Evolutionary conservation across 1,139 yeast species (phyloP).

Genomic region (Dujonia santamariae): DNA sequence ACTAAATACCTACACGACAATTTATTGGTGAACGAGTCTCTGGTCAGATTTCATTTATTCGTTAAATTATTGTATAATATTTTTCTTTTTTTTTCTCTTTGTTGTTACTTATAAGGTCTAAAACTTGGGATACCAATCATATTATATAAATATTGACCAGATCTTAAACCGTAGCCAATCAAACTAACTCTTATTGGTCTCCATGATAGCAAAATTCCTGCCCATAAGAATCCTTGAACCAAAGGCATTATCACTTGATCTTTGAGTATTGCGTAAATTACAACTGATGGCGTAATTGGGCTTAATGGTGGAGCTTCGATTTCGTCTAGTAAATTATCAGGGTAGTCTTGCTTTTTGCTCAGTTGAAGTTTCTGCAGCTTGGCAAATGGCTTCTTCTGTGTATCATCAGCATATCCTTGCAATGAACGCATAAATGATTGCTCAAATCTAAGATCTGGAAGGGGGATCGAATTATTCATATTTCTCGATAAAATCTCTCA

Average conservation of each 20-base stretch:
- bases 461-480: constrained; percentile 19
- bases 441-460: constrained; percentile 71
- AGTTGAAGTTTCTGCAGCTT: constrained; percentile 11
- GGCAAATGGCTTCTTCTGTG: constrained; percentile 4
- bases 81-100: too few relatives aligned
- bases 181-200: constrained; percentile 28
- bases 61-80: too few relatives aligned
- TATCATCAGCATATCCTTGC: constrained; percentile 26
- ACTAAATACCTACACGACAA: too few relatives aligned
- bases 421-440: constrained; percentile 54
- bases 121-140: constrained; percentile 22
- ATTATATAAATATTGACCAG: constrained; percentile 27
- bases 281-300: constrained; percentile 44
- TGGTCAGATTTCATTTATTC: too few relatives aligned
- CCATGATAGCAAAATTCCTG: constrained; percentile 30
- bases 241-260: constrained; percentile 73
- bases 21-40: too few relatives aligned
- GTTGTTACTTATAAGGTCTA: too few relatives aligned
- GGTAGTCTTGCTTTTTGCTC: constrained; percentile 9
- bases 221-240: constrained; percentile 42
- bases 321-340: constrained; percentile 1
- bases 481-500: too few relatives aligned
- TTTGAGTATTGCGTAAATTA: constrained; percentile 53
- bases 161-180: constrained; percentile 28
- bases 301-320: constrained; percentile 22